Evolutionary conservation across 2,329 filamentous ascomycete genomes (phyloP).

Genomic region (Westerdykella sp.): DNA sequence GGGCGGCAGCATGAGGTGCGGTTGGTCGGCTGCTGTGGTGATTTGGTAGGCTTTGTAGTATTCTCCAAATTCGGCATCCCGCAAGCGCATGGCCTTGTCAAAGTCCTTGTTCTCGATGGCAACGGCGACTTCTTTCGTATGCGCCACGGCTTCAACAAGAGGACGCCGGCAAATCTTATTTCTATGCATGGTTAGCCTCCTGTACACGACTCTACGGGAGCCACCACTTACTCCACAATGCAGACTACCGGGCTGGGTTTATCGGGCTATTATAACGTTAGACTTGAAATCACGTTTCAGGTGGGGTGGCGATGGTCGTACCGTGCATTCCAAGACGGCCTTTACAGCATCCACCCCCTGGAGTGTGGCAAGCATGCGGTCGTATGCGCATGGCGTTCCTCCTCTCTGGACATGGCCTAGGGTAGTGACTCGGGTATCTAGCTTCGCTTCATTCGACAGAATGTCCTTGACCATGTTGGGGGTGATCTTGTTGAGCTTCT

Average conservation of each 20-base stretch:
- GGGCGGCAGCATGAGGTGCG: slow-evolving; percentile 60
- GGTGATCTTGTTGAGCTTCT: slow-evolving; percentile 74
- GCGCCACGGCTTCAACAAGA: slow-evolving; percentile 77
- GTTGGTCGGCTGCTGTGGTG: slow-evolving; percentile 75
- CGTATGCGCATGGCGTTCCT: slow-evolving; percentile 85
- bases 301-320: slow-evolving; percentile 64
- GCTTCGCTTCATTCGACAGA: slow-evolving; percentile 69
- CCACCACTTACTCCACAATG: slow-evolving; percentile 60
- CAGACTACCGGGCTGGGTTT: slow-evolving; percentile 92
- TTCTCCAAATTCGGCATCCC: slow-evolving; percentile 89
- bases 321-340: slow-evolving; percentile 70
- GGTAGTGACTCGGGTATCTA: slow-evolving; percentile 92
- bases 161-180: slow-evolving; percentile 94
- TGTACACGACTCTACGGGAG: too few species aligned
- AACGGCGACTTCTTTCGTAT: slow-evolving; percentile 76
- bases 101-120: slow-evolving; percentile 84
- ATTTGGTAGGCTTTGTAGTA: slow-evolving; percentile 87
- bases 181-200: too few species aligned
- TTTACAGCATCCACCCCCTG: slow-evolving; percentile 93
- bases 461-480: slow-evolving; percentile 79
- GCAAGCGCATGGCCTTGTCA: slow-evolving; percentile 74
- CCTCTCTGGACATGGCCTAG: slow-evolving; percentile 96
- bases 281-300: slow-evolving; percentile 78
- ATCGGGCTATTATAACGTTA: slow-evolving; percentile 72
- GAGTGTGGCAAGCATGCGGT: slow-evolving; percentile 84